Evolutionary conservation across 2,329 filamentous ascomycete species (phyloP), one percentile per base, ranked within the genome.

Genomic region (Arthrobotrys megalospora): DNA sequence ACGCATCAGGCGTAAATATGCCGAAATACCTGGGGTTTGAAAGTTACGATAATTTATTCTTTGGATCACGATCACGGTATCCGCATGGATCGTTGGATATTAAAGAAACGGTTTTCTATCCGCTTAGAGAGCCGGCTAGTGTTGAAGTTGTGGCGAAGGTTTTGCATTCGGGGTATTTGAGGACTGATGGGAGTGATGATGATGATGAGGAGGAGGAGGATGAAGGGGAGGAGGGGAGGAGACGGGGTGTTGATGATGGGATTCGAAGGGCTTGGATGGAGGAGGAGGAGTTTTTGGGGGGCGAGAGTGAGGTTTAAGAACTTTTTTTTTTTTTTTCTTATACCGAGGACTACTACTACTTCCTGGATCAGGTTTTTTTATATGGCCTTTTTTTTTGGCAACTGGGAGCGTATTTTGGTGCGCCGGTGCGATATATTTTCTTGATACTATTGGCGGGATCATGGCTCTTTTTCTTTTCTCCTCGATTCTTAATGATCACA

Each of bases 101-200:
- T 41, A 79, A 79, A 21, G 76, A 79, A 50, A 79, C 76, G 14
- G 69, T 73, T 5, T 79, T 79, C 50, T 79, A 72, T 38, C 76
- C 76, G 21, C 63, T 79, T 10, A 47, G 76, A 16, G 73, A 77
- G 10, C 73, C 73, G n/a, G 66, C 73, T 5, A 67, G 69, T 41
- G 73, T 77, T 19, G 73, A 77, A 34, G 66, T 77, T 62, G 73
- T 77, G 14, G 73, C 73, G 14, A 77, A 77, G 14, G 73, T 77
- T 12, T 24, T 77, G n/a, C 73, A 77, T 41, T 53, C 73, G 6
- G 70, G 66, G 36, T 77, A 77, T 55, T 47, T 77, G 47, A 19
- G 66, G 52, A 53, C 69, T 7, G 66, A 70, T 45, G 73, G 60
- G 34, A 68, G 70, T n/a, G 73, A 77, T 21, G 73, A 77, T 47